Evolutionary conservation across 345 rosid species (phyloP).

Genomic region (Gossypium rotundifolium): DNA sequence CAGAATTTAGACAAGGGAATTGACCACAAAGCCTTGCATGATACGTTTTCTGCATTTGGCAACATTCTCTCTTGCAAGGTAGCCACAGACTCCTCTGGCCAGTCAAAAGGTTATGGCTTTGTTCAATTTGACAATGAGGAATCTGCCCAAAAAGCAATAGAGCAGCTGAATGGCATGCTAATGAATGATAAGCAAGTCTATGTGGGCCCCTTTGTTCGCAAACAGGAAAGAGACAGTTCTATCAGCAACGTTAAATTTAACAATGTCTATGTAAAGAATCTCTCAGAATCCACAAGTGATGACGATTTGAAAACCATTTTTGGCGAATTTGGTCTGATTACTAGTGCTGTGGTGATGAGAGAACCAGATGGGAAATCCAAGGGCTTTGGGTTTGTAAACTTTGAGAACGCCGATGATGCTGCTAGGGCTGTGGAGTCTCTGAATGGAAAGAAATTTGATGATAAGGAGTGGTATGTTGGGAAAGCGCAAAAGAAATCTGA

Average conservation of each 20-base stretch:
- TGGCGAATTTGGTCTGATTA: slow-evolving; percentile 72
- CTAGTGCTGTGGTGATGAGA: slow-evolving; percentile 85
- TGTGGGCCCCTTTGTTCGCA: slow-evolving; percentile 91
- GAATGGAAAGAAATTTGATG: slow-evolving; percentile 75
- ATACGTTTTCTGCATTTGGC: slow-evolving; percentile 78
- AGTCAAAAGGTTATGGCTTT: slow-evolving; percentile 93
- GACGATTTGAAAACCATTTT: slow-evolving; percentile 67
- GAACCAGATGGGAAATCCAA: slow-evolving; percentile 82
- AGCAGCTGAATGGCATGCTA: slow-evolving; percentile 81
- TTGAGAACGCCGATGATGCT: slow-evolving; percentile 74
- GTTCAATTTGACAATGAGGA: slow-evolving; percentile 83
- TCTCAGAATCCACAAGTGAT: slow-evolving; percentile 62
- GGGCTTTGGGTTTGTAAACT: slow-evolving; percentile 93
- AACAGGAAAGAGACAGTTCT: slow-evolving; percentile 75
- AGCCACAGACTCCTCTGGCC: slow-evolving; percentile 77
- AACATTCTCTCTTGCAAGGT: slow-evolving; percentile 88
- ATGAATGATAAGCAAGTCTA: slow-evolving; percentile 92
- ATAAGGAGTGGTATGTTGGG: slow-evolving; percentile 96
- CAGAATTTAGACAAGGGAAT: slow-evolving; percentile 87
- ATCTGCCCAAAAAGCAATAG: slow-evolving; percentile 72
- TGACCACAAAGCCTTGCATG: slow-evolving; percentile 86
- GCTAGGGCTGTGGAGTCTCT: slow-evolving; percentile 78
- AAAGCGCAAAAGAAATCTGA: slow-evolving; percentile 90
- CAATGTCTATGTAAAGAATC: slow-evolving; percentile 86
- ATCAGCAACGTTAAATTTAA: slow-evolving; percentile 51